Base-by-base conservation (phyloP, 371 early-diverging fungal genomes). In the Funneliformis caledonium region DNA sequence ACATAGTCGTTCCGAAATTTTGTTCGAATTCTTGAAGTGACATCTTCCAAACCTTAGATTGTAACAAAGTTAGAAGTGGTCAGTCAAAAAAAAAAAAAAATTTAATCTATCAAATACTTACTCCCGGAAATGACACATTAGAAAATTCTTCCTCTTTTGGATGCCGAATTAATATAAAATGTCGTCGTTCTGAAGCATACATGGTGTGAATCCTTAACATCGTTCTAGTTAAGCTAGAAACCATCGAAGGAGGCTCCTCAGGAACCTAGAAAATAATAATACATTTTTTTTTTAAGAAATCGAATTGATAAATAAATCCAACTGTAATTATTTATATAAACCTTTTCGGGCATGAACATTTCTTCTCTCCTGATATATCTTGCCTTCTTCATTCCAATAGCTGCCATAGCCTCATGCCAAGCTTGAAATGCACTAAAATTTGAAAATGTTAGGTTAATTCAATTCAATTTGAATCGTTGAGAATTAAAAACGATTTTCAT, bases 121-220 rank as follows among this genome's bases (percentile, higher is more conserved):
- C 70, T 16, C 70, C 70, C 2, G 19, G 43, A 70, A 70, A 22
- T 7, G 70, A 22, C 4, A 42, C 43, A 9, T 45, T 22, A n/a
- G 10, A 2, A 8, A 22, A 43, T 22, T n/a, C 22, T n/a, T 69
- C 70, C n/a, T 70, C 70, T 2, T 22, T 16, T 22, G 16, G 7
- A n/a, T 70, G 43, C 16, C 43, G 43, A n/a, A 70, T 37, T 70
- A 70, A 37, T 45, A 70, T 70, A 45, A 70, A 70, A 45, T 70
- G 42, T 43, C 70, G 47, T 22, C 43, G 4, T 45, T 70, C 12
- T 11, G 37, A n/a, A 8, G 43, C 37, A 43, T 70, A 22, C n/a
- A 43, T 37, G 11, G 70, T 43, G 11, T 70, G 70, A 37, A 70
- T 43, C 11, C 70, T 42, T 11, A 70, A 43, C 70, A 70, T 70